Evolutionary conservation across 768 basidiomycete genomes (phyloP).

Genomic region (Coprinopsis cinerea): DNA sequence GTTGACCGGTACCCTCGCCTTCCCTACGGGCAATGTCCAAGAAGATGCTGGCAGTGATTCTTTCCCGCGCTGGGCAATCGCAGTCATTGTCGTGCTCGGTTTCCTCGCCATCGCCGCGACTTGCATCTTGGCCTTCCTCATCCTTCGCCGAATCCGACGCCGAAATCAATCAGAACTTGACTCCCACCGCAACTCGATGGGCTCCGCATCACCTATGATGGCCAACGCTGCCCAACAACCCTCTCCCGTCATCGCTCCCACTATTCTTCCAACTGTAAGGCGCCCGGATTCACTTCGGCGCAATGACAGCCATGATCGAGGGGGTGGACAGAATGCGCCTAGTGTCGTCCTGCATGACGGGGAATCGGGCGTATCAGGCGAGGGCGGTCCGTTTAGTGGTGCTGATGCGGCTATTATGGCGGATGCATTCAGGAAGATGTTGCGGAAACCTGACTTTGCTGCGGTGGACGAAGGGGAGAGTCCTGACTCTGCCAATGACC

Average conservation of each 20-base stretch:
- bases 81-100: constrained; percentile 81
- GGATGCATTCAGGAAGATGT: constrained; percentile 82
- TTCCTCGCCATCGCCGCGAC: constrained; percentile 74
- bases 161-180: constrained; percentile 35
- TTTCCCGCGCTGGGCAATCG: constrained; percentile 90
- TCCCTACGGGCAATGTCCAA: constrained; percentile 42
- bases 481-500: constrained; percentile 37
- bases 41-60: constrained; percentile 23
- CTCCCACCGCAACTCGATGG: constrained; percentile 68
- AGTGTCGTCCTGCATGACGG: constrained; percentile 59
- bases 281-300: constrained; percentile 20
- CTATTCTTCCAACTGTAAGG: constrained; percentile 17
- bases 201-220: constrained; percentile 82
- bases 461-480: constrained; percentile 67
- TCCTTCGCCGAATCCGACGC: constrained; percentile 62
- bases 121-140: constrained; percentile 64
- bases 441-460: constrained; percentile 88
- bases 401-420: constrained; percentile 92
- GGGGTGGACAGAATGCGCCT: constrained; percentile 24
- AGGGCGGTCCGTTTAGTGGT: constrained; percentile 68
- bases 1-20: constrained; percentile 10
- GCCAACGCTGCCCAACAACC: constrained; percentile 41
- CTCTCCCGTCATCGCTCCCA: constrained; percentile 42
- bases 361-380: constrained; percentile 67
- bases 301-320: constrained; percentile 25